Percentiles rank a stretch among this genome's conserved stretches.
phyloP scores from a whole-genome alignment of 495 filamentous ascomycete species.

The Acidomyces sp. region DNA sequence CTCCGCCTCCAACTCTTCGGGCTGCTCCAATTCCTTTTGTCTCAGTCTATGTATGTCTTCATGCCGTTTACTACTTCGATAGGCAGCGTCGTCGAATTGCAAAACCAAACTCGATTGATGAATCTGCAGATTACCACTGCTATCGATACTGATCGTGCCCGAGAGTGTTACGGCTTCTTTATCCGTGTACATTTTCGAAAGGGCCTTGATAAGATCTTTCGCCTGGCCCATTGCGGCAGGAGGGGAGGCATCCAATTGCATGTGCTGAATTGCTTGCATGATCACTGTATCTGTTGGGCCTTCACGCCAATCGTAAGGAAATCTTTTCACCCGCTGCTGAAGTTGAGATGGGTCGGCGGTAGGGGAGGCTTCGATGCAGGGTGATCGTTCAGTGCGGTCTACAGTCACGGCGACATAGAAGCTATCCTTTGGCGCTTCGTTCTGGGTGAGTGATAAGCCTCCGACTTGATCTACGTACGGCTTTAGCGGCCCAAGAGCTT shows the following conservation, averaged over 20 bases:
- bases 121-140: conserved; percentile 6
- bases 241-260: conserved; percentile 36
- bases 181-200: conserved; percentile 49
- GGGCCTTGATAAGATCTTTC: conserved; percentile 36
- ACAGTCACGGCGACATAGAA: conserved; percentile 49
- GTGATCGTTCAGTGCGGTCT: conserved; percentile 49
- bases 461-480: conserved; percentile 24
- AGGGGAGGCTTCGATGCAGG: conserved; percentile 54
- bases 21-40: conserved; percentile 37
- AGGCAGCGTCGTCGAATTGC: conserved; percentile 70
- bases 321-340: conserved; percentile 33
- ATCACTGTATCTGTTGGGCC: conserved; percentile 29
- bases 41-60: conserved; percentile 47
- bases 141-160: conserved; percentile 8
- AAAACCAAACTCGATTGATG: conserved; percentile 37
- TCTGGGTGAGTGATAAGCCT: conserved; percentile 1
- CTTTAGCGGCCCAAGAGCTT: conserved; percentile 48
- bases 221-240: conserved; percentile 27
- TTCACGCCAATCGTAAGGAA: conserved; percentile 48
- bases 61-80: conserved; percentile 51
- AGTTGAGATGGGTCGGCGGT: conserved; percentile 29
- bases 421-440: conserved; percentile 29
- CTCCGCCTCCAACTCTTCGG: conserved; percentile 52
- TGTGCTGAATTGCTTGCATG: conserved; percentile 34
- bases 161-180: conserved; percentile 49